A percentile compares a stretch with the other conserved stretches of the same genome.
Conservation (phyloP, 169 alveolate genomes). For the Plasmodium malariae region DNA sequence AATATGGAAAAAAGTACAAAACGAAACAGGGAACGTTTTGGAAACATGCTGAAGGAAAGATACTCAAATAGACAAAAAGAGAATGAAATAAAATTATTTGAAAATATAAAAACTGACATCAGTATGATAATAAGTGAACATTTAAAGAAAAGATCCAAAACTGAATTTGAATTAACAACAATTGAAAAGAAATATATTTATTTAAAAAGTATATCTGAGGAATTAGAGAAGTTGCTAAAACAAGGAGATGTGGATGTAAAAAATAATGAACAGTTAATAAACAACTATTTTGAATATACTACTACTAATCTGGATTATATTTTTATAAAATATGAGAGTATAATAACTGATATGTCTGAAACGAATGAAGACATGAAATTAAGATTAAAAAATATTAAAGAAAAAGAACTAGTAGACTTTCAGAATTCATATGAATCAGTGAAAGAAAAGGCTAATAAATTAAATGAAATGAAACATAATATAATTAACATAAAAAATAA, state of each 20-base stretch:
- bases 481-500: conserved; percentile 25
- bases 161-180: conserved; percentile 49
- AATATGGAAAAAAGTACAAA: conserved; percentile 39
- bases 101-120: conserved; percentile 76
- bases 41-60: not conserved
- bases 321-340: conserved; percentile 43
- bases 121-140: conserved; percentile 65
- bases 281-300: conserved; percentile 57
- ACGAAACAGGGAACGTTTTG: not conserved
- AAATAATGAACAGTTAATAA: conserved; percentile 56
- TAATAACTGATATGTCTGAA: conserved; percentile 48
- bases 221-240: conserved; percentile 50
- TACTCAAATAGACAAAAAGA: conserved; percentile 35
- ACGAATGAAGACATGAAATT: conserved; percentile 40
- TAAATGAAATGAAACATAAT: conserved; percentile 27
- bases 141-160: conserved; percentile 45
- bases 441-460: conserved; percentile 36
- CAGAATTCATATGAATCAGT: not conserved
- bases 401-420: conserved; percentile 36
- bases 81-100: conserved; percentile 71
- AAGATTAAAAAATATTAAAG: conserved; percentile 58
- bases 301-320: conserved; percentile 66
- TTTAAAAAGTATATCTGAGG: conserved; percentile 47
- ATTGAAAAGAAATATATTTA: conserved; percentile 55
- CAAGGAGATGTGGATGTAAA: conserved; percentile 33